Percentiles rank a stretch among this genome's conserved stretches.
These are phyloP conservation scores for Sclerotiophoma versabilis DNA, from an alignment of 2,329 filamentous ascomycete species.

Conservation along the genomic window DNA sequence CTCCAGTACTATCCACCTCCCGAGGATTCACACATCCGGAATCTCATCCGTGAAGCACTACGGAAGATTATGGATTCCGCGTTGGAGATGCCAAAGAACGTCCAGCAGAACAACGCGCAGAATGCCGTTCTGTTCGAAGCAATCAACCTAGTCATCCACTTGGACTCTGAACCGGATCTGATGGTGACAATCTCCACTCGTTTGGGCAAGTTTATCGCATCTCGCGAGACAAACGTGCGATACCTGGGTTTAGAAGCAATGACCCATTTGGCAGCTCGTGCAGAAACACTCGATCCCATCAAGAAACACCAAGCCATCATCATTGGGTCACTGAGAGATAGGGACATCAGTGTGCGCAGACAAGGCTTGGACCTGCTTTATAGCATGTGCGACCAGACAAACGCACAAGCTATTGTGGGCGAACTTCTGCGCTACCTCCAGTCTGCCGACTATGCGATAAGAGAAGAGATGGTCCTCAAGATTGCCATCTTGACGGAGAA, in stretches of 20 bases:
- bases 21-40: conserved; percentile 89
- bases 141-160: conserved; percentile 96
- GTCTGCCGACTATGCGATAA: conserved; percentile 95
- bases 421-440: conserved; percentile 94
- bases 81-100: conserved; percentile 94
- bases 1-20: conserved; percentile 97
- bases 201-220: conserved; percentile 94
- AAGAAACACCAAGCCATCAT: conserved; percentile 98
- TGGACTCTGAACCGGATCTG: conserved; percentile 90
- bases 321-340: conserved; percentile 88
- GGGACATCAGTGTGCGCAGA: conserved; percentile 94
- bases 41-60: conserved; percentile 89
- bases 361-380: conserved; percentile 96
- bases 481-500: conserved; percentile 98
- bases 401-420: conserved; percentile 89
- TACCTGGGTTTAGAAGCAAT: conserved; percentile 97
- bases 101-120: conserved; percentile 98
- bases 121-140: conserved; percentile 98
- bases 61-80: conserved; percentile 91
- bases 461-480: conserved; percentile 99
- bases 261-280: conserved; percentile 93
- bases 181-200: conserved; percentile 96
- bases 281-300: conserved; percentile 94
- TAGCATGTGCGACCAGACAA: conserved; percentile 99
- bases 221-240: conserved; percentile 93